These are phyloP conservation scores for Metschnikowia kofuensis DNA, from an alignment of 805 yeast species.

Conservation along the genomic window DNA sequence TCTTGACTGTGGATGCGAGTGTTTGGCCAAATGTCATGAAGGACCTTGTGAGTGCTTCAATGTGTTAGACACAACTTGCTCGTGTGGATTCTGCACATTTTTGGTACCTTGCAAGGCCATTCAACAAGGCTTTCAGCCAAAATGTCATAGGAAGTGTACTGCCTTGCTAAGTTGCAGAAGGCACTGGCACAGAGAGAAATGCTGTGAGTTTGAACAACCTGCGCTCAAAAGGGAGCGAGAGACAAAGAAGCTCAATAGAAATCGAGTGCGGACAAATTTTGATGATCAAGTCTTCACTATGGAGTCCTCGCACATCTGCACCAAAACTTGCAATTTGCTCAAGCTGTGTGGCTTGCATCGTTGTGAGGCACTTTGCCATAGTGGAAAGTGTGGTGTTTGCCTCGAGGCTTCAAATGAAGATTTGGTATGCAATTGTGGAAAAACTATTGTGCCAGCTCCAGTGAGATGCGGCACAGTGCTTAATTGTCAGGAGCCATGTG, in stretches of 20 bases:
- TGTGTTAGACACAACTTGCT: slow-evolving; percentile 51
- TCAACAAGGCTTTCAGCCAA: slow-evolving; percentile 51
- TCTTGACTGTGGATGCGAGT: slow-evolving; percentile 69
- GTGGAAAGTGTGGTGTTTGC: slow-evolving; percentile 79
- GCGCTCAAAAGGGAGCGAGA: slow-evolving; percentile 59
- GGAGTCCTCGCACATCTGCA: slow-evolving; percentile 75
- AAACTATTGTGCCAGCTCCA: slow-evolving; percentile 75
- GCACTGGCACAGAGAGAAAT: slow-evolving; percentile 65
- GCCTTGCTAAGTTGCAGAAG: slow-evolving; percentile 75
- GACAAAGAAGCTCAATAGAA: slow-evolving; percentile 48
- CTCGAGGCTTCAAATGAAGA: slow-evolving; percentile 79
- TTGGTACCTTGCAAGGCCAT: slow-evolving; percentile 61
- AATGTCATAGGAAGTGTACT: slow-evolving; percentile 68
- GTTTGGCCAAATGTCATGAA: slow-evolving; percentile 69
- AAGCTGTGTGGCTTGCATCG: slow-evolving; percentile 61
- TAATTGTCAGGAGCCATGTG: slow-evolving; percentile 64
- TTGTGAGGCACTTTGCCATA: slow-evolving; percentile 71
- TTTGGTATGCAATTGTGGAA: slow-evolving; percentile 76
- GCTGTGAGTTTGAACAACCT: slow-evolving; percentile 66
- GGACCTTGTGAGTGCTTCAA: slow-evolving; percentile 72
- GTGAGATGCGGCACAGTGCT: slow-evolving; percentile 76
- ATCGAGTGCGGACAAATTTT: slow-evolving; percentile 36
- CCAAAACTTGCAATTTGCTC: slow-evolving; percentile 58
- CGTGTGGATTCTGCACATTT: slow-evolving; percentile 58
- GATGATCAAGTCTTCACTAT: slow-evolving; percentile 54